Evolutionary conservation across 202 grass and related monocot species (phyloP), one percentile per base, ranked within the genome.

Genomic region (Musa balbisiana): DNA sequence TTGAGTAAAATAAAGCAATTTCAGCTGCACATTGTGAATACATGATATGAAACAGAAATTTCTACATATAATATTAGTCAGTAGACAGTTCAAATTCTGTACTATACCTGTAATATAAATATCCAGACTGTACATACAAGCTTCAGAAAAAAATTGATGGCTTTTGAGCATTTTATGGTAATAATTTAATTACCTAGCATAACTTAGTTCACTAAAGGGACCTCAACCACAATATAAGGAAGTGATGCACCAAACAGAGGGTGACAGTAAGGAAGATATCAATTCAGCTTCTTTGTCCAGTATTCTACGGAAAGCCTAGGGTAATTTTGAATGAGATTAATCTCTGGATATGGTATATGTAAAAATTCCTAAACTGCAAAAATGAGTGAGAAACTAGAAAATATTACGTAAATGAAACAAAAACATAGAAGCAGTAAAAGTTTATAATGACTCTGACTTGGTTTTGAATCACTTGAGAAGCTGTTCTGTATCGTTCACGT

Each of bases 401-500:
- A 24, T 43, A 17, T 8, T 67, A 33, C 2, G 3, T 33, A 15
- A 67, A 67, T 0, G 15, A 22, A 67, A 78, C 53, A 72, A 75
- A 0, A 51, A 33, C 1, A 54, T 55, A 62, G 10, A 70, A 70
- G 43, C 19, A 70, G 14, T 52, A 19, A 12, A 70, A 51, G 56
- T 62, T 11, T 26, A 21, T 67, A 82, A 73, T 80, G 76, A 78
- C 79, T 86, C 83, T 89, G 74, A 98, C 91, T 81, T 93, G 88
- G 80, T 98, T 98, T 85, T 93, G 94, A 75, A 98, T 87, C 75
- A 98, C 91, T 91, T 93, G 90, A 62, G 94, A 98, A 50, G 88
- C 85, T 9, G 88, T 93, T 86, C 91, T 89, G 72, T 92, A 98
- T 72, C 87, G 79, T 0, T 93, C 94, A 81, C 91, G 86, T 85